Evolutionary conservation across 306 rosid genomes (phyloP).

Genomic region (Quercus mongolica): DNA sequence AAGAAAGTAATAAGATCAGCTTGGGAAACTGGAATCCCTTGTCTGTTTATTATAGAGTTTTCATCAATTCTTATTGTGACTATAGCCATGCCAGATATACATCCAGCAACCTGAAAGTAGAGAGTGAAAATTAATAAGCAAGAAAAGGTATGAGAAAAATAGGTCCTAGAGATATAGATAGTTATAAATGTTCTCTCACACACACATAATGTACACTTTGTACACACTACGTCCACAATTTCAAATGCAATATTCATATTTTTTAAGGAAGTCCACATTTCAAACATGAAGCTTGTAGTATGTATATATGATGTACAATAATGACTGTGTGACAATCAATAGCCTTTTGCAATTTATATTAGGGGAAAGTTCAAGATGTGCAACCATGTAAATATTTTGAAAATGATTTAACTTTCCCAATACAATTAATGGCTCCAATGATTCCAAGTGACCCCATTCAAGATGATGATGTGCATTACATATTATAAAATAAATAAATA

Average conservation of each 20-base stretch:
- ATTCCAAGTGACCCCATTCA: neutral
- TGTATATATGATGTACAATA: too few relatives aligned
- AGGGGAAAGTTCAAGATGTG: neutral
- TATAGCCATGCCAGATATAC: slow-evolving; percentile 46
- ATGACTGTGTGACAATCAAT: too few relatives aligned
- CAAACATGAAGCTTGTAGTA: too few relatives aligned
- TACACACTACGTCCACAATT: too few relatives aligned
- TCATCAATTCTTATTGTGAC: slow-evolving; percentile 56
- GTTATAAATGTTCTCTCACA: too few relatives aligned
- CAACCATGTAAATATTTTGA: neutral
- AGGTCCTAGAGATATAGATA: slow-evolving; percentile 1
- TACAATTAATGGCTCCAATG: neutral
- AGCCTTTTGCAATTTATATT: too few relatives aligned
- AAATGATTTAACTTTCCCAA: neutral
- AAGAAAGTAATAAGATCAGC: slow-evolving; percentile 67
- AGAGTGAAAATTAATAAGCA: slow-evolving; percentile 3
- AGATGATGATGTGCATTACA: neutral
- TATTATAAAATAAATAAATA: neutral
- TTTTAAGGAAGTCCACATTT: too few relatives aligned
- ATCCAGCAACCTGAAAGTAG: slow-evolving; percentile 45
- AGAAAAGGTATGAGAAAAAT: slow-evolving; percentile 20
- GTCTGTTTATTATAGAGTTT: slow-evolving; percentile 52
- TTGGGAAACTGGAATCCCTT: slow-evolving; percentile 70
- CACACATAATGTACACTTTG: too few relatives aligned
- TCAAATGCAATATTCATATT: too few relatives aligned